A percentile compares a stretch with the other conserved stretches of the same genome.
These are phyloP conservation scores for Populus pruinosa DNA, from an alignment of 345 rosid genomes.

Conservation along the genomic window DNA sequence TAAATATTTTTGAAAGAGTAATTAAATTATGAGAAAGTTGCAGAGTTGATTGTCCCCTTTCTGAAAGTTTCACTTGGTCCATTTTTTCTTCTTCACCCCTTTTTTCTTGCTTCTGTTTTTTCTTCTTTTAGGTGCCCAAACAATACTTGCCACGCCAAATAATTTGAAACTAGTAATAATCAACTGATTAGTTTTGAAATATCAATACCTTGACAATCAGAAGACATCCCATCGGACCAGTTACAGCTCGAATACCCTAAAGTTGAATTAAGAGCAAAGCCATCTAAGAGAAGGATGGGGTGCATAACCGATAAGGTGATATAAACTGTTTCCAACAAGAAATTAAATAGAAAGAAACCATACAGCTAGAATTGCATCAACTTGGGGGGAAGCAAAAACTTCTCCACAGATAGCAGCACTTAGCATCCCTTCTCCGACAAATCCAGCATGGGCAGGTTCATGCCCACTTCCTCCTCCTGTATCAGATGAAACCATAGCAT, in stretches of 20 bases:
- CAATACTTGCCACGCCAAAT: neutral
- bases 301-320: neutral
- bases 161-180: neutral
- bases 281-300: conserved; percentile 2
- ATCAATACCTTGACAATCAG: conserved; percentile 75
- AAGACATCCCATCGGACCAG: conserved; percentile 95
- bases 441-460: conserved; percentile 98
- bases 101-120: neutral
- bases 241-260: conserved; percentile 95
- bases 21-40: neutral
- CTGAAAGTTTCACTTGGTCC: neutral
- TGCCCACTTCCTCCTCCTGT: conserved; percentile 99
- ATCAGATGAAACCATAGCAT: conserved; percentile 3
- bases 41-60: neutral
- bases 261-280: conserved; percentile 21
- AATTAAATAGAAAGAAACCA: conserved; percentile 23
- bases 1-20: neutral
- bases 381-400: conserved; percentile 87
- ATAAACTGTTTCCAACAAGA: neutral
- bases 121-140: neutral
- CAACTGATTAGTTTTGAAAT: neutral
- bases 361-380: conserved; percentile 93
- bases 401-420: conserved; percentile 97
- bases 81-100: neutral
- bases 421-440: conserved; percentile 99